Base-by-base conservation (phyloP, 495 filamentous ascomycete species). In the Tuber umbilicatum region DNA sequence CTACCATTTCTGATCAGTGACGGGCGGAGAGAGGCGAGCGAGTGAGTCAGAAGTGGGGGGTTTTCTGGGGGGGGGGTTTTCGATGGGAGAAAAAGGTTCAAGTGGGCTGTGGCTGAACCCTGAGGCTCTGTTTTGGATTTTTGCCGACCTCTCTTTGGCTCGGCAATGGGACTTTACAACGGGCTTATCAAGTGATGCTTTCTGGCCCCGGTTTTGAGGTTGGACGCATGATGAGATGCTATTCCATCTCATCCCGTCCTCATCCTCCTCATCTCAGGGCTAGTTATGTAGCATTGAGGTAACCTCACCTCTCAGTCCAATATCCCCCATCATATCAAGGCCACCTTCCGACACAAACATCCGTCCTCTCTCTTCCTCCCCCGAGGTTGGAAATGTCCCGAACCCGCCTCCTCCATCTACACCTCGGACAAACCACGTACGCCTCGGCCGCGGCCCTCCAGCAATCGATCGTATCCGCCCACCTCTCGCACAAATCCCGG, bases 391-490 rank as follows among this genome's bases (percentile, higher is more conserved):
- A n/a, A 50, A 78, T 78, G 67, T 47, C 72, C 60, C 68, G 38
- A 37, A 31, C 50, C 37, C 47, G 50, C 47, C 42, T 75, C 39
- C 69, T 68, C 17, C 72, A 80, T 69, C 39, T 70, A 21, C 71
- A 79, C 23, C 76, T 73, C 12, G 69, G 72, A 17, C 39, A 41
- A 5, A 69, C 47, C 39, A 60, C 70, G n/a, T 73, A 73, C 38
- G 71, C n/a, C 40, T 42, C 77, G 37, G 70, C 75, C n/a, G 72
- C 73, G 16, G 70, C 7, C n/a, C 81, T 89, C 81, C 87, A 89
- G 84, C 82, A 85, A 81, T 78, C 83, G 73, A 84, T 88, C 50
- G 85, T 86, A 70, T 83, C 83, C 37, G 82, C 83, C 39, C 85
- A 87, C 77, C 85, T 87, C 71, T 31, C 55, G 77, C 76, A 73